phyloP scores from a whole-genome alignment of 2,329 filamentous ascomycete species.

The Paraphoma chrysanthemicola region DNA sequence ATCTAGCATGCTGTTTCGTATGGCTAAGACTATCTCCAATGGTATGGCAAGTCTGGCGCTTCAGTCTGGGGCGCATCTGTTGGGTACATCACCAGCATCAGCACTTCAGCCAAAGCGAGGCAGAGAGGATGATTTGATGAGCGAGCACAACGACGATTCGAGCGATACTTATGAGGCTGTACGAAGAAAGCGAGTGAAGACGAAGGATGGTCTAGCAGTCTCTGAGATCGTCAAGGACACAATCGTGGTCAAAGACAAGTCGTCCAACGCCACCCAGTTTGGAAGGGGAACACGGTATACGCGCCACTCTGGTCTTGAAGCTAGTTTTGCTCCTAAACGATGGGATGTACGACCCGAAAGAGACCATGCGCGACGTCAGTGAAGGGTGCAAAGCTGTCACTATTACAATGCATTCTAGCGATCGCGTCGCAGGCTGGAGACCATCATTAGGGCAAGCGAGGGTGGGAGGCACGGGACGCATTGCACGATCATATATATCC shows the following conservation, averaged over 20 bases:
- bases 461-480: not conserved
- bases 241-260: not conserved
- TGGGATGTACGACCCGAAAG: conserved; percentile 21
- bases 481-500: not conserved
- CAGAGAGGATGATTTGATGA: no score
- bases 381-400: not conserved
- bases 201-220: no score
- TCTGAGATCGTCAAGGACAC: not conserved
- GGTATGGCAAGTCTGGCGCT: no score
- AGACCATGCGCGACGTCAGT: not conserved
- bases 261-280: not conserved
- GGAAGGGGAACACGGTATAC: conserved; percentile 7
- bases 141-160: no score
- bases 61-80: no score
- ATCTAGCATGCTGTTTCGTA: no score
- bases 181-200: no score
- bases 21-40: no score
- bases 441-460: not conserved
- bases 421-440: no score
- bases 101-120: no score
- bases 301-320: conserved; percentile 19
- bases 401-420: not conserved
- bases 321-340: conserved; percentile 15
- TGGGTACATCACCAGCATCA: no score
- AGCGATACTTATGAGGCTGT: no score